Evolutionary conservation across 2,329 filamentous ascomycete species (phyloP).

Genomic region (Penicillium thymicola): DNA sequence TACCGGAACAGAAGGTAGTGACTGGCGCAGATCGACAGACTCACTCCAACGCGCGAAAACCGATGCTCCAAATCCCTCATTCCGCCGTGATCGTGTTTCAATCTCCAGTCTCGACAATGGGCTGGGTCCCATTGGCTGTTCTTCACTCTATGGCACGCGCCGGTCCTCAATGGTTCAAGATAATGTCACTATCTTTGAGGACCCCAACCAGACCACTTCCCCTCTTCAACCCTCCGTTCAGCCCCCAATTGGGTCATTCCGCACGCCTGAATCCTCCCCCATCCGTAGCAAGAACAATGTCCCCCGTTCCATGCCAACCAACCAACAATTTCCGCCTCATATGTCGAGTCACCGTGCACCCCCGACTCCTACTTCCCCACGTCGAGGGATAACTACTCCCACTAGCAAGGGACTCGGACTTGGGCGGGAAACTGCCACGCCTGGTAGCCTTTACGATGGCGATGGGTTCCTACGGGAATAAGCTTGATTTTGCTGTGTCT

Average conservation of each 20-base stretch:
- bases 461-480: slow-evolving; percentile 39
- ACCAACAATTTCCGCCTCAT: slow-evolving; percentile 16
- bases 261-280: slow-evolving; percentile 16
- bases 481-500: neutral
- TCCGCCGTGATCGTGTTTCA: slow-evolving; percentile 12
- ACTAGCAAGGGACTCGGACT: slow-evolving; percentile 27
- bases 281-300: slow-evolving; percentile 11
- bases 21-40: slow-evolving; percentile 29
- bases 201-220: slow-evolving; percentile 24
- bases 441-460: slow-evolving; percentile 48
- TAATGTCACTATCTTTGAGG: slow-evolving; percentile 42
- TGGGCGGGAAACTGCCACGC: slow-evolving; percentile 37
- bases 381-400: slow-evolving; percentile 27
- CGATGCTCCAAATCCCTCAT: slow-evolving; percentile 15
- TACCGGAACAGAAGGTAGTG: slow-evolving; percentile 23
- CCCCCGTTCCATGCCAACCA: slow-evolving; percentile 16
- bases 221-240: slow-evolving; percentile 7
- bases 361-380: slow-evolving; percentile 15
- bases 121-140: slow-evolving; percentile 8
- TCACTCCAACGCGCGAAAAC: slow-evolving; percentile 27
- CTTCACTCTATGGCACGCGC: slow-evolving; percentile 8
- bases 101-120: slow-evolving; percentile 1
- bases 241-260: slow-evolving; percentile 10
- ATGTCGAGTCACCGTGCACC: slow-evolving; percentile 12
- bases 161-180: slow-evolving; percentile 21